Percentiles rank a stretch among this genome's conserved stretches.
Evolutionary conservation across 2,329 filamentous ascomycete species (phyloP).

Genomic region (Penicillium brasilianum): DNA sequence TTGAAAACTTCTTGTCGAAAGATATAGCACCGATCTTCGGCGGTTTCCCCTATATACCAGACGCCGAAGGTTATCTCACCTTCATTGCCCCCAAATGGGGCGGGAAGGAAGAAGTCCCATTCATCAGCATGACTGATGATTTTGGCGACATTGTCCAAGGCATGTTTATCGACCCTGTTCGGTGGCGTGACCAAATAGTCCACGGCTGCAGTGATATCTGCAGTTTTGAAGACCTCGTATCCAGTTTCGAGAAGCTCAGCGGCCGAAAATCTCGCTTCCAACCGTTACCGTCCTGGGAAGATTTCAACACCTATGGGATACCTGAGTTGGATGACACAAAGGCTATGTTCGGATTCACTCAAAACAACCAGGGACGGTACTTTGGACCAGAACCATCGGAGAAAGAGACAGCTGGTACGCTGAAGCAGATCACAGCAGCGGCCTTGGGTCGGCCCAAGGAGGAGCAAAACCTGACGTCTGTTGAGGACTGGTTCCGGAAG

Average conservation of each 20-base stretch:
- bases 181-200: constrained; percentile 30
- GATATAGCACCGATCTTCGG: constrained; percentile 46
- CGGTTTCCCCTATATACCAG: constrained; percentile 47
- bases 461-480: too few species aligned
- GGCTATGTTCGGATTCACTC: neutral
- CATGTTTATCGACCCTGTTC: constrained; percentile 48
- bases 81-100: constrained; percentile 48
- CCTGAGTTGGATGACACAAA: neutral
- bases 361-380: neutral
- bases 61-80: constrained; percentile 46
- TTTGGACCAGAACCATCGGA: neutral
- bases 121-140: constrained; percentile 49
- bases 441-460: neutral
- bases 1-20: constrained; percentile 49
- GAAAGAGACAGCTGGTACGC: neutral
- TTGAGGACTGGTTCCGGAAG: too few species aligned
- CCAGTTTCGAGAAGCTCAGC: neutral
- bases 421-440: neutral
- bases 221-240: neutral
- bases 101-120: constrained; percentile 46
- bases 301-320: neutral
- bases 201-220: neutral
- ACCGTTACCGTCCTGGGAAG: neutral
- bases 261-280: neutral
- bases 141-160: constrained; percentile 56